Evolutionary conservation across 441 rosid genomes (phyloP).

Genomic region (Metrosideros polymorpha): DNA sequence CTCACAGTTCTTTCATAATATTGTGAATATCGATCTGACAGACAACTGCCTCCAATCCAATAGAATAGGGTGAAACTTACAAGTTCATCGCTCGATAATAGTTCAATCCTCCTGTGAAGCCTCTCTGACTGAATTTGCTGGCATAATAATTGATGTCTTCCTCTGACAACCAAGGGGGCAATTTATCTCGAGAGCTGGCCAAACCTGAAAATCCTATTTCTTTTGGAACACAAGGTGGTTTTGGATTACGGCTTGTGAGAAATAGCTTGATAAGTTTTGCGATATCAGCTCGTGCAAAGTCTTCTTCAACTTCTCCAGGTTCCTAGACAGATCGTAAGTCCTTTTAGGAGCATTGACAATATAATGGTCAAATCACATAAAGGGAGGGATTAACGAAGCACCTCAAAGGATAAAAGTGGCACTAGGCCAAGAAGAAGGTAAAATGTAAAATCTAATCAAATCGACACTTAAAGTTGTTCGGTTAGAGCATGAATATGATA

Average conservation of each 20-base stretch:
- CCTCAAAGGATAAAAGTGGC: neutral
- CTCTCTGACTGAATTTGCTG: conserved; percentile 35
- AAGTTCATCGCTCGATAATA: conserved; percentile 49
- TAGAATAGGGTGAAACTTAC: conserved; percentile 20
- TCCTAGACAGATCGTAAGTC: conserved; percentile 14
- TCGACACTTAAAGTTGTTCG: neutral
- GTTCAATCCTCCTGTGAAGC: conserved; percentile 66
- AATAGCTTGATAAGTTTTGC: conserved; percentile 27
- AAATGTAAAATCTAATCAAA: neutral
- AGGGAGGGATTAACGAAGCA: neutral
- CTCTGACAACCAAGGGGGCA: conserved; percentile 56
- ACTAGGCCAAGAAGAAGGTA: neutral
- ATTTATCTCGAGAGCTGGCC: conserved; percentile 15
- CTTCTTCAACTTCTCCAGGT: conserved; percentile 50
- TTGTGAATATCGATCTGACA: neutral
- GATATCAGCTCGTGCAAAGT: conserved; percentile 45
- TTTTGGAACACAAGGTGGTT: conserved; percentile 42
- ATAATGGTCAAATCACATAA: neutral
- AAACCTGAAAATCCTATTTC: conserved; percentile 35
- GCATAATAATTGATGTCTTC: conserved; percentile 43
- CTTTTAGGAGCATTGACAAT: neutral
- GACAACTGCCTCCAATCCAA: neutral
- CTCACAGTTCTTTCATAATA: neutral
- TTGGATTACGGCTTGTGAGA: conserved; percentile 25
- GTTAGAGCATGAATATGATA: neutral